Percentiles rank a stretch among this genome's conserved stretches.
Conservation (phyloP, 2,329 filamentous ascomycete species). For the Neofusicoccum kwambonambiense region DNA sequence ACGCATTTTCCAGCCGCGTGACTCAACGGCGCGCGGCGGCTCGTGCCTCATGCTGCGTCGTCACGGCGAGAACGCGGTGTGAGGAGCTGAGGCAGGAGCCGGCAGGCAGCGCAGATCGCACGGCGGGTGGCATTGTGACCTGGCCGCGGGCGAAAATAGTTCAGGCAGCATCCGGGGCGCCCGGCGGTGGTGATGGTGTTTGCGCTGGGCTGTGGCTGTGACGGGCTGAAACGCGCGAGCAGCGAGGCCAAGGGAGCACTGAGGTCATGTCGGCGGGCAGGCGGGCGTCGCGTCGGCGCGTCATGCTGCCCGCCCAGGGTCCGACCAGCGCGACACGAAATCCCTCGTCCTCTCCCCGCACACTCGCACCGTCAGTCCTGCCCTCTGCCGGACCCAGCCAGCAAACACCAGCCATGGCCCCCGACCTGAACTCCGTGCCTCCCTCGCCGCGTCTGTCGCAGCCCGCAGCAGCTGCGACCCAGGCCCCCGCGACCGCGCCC, state of each 20-base stretch:
- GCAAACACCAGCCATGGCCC: constrained; percentile 41
- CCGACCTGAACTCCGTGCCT: constrained; percentile 49
- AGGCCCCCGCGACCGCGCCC: constrained; percentile 29
- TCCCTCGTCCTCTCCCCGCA: constrained; percentile 3
- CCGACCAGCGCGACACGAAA: neutral
- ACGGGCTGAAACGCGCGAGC: neutral
- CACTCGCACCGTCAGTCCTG: neutral
- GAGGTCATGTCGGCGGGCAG: neutral
- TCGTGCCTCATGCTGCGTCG: neutral
- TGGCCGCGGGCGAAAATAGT: neutral
- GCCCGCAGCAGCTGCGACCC: constrained; percentile 33
- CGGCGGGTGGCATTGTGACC: neutral
- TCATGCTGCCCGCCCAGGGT: constrained; percentile 5
- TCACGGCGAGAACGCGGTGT: neutral
- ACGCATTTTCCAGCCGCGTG: neutral
- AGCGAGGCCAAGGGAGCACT: neutral
- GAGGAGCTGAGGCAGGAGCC: neutral
- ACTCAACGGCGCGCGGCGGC: neutral
- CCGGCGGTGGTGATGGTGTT: neutral
- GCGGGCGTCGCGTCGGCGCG: constrained; percentile 6
- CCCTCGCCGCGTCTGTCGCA: constrained; percentile 33
- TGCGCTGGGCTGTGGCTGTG: neutral
- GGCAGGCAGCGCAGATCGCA: neutral
- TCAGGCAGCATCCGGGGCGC: neutral
- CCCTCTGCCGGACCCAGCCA: constrained; percentile 9